Base-by-base conservation (phyloP, 2,329 filamentous ascomycete species). In the Tolypocladium pustulatum region DNA sequence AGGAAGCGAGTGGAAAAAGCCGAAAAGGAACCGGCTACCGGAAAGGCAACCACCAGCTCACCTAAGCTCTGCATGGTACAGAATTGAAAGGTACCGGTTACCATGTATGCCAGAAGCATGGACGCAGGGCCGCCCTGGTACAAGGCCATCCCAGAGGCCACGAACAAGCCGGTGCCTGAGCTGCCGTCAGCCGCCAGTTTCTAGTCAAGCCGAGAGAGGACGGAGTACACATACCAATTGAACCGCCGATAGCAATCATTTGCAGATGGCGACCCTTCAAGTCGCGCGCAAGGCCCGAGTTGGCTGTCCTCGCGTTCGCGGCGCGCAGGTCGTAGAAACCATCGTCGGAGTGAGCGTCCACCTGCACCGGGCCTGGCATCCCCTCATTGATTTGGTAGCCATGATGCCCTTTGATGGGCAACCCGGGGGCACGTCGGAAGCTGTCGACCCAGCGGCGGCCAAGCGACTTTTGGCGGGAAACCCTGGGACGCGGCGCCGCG, bases 191-290 rank as follows among this genome's bases (percentile, higher is more conserved):
- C 49, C 17, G 17, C 27, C 27, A 10, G 9, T 3, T n/a, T 9
- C 8, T 52, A 27, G 27, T 34, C 25, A 8, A 52, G 8, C 0
- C 9, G 9, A 25, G 9, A 25, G 41, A 5, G 15, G 1, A 12
- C 4, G 9, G 17, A 12, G 9, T 32, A 10, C 3, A 9, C 49
- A 20, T 20, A 52, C 49, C 49, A 32, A 96, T 96, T 15, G 89
- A 93, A 51, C 92, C 92, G 66, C 91, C 91, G 65, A 97, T 96
- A 15, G 93, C 93, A 78, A 97, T 97, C 93, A 97, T 97, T 76
- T 97, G 92, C 69, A 97, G 71, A 76, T 97, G 93, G 54, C 91
- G 81, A 22, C 86, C 85, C 74, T 94, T 94, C 64, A 96, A 75
- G 71, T 85, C 87, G 67, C 91, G 81, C 55, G 88, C 84, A 55